Conservation (phyloP, 495 filamentous ascomycete species). For the Neurospora sp. region DNA sequence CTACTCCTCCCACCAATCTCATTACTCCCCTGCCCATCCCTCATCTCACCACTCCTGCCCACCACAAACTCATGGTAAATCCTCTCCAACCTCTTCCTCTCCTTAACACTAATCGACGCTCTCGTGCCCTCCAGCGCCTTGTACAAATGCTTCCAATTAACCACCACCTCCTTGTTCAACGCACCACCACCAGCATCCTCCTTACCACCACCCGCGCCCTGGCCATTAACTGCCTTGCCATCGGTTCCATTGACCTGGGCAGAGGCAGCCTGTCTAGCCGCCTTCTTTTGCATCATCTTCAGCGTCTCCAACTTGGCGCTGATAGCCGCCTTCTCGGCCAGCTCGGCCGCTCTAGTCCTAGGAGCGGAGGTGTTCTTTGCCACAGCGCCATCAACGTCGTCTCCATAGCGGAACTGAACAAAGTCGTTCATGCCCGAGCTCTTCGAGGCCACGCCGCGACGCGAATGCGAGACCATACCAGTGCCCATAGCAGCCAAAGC, state of each 20-base stretch:
- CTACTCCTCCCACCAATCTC: conserved; percentile 90
- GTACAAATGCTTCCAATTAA: conserved; percentile 78
- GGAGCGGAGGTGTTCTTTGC: conserved; percentile 14
- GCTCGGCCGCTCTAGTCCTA: conserved; percentile 28
- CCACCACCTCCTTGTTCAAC: conserved; percentile 59
- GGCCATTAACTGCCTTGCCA: conserved; percentile 36
- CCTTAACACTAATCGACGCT: conserved; percentile 67
- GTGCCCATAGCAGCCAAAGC: conserved; percentile 57
- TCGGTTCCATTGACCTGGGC: conserved; percentile 8
- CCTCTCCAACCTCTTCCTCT: conserved; percentile 57
- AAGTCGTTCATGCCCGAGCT: conserved; percentile 42
- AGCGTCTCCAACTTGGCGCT: conserved; percentile 64
- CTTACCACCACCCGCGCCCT: conserved; percentile 15
- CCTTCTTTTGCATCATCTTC: conserved; percentile 53
- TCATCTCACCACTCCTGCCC: conserved; percentile 89
- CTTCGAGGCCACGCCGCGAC: conserved; percentile 16
- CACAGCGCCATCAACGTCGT: conserved; percentile 34
- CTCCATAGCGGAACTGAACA: conserved; percentile 74
- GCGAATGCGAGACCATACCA: conserved; percentile 14
- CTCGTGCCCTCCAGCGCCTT: conserved; percentile 68
- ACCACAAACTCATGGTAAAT: conserved; percentile 92
- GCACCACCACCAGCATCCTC: conserved; percentile 21
- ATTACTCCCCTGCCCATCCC: conserved; percentile 73
- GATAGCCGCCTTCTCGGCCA: conserved; percentile 62
- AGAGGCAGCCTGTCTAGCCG: conserved; percentile 5